Evolutionary conservation across 495 filamentous ascomycete species (phyloP).

Genomic region (Penicillium riverlandense): DNA sequence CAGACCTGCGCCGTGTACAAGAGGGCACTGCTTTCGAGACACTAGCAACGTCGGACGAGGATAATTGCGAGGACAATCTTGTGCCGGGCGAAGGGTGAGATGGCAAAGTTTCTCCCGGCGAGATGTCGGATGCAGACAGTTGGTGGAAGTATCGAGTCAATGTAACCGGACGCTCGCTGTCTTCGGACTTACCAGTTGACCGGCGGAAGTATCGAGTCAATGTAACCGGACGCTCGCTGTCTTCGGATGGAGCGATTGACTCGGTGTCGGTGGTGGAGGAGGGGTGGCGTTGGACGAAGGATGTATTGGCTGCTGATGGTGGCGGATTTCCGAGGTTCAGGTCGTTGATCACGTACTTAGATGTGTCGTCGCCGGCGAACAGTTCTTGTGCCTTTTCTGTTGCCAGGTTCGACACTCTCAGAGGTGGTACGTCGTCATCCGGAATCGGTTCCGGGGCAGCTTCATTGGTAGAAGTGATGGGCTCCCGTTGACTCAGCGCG

Average conservation of each 20-base stretch:
- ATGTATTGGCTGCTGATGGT: too few relatives aligned
- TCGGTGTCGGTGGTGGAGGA: not conserved
- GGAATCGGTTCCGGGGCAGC: too few relatives aligned
- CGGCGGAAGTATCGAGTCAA: too few relatives aligned
- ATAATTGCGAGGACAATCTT: too few relatives aligned
- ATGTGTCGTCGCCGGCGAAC: not conserved
- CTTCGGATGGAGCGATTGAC: not conserved
- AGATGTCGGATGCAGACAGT: not conserved
- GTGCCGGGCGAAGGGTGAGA: too few relatives aligned
- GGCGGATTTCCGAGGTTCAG: not conserved
- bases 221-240: not conserved
- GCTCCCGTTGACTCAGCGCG: too few relatives aligned
- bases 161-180: not conserved
- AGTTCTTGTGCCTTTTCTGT: too few relatives aligned
- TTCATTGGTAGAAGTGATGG: too few relatives aligned
- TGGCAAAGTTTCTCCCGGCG: not conserved
- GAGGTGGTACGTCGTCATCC: not conserved
- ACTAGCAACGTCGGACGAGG: too few relatives aligned
- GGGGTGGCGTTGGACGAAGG: not conserved
- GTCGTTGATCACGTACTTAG: constrained; percentile 1
- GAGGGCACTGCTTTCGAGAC: not conserved
- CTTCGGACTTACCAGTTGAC: too few relatives aligned
- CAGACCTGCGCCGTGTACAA: constrained; percentile 3
- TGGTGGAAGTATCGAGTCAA: not conserved
- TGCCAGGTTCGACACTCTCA: not conserved